Evolutionary conservation across 2,329 filamentous ascomycete genomes (phyloP), one percentile per base, ranked within the genome.

Genomic region (Dothideomycetes sp.): DNA sequence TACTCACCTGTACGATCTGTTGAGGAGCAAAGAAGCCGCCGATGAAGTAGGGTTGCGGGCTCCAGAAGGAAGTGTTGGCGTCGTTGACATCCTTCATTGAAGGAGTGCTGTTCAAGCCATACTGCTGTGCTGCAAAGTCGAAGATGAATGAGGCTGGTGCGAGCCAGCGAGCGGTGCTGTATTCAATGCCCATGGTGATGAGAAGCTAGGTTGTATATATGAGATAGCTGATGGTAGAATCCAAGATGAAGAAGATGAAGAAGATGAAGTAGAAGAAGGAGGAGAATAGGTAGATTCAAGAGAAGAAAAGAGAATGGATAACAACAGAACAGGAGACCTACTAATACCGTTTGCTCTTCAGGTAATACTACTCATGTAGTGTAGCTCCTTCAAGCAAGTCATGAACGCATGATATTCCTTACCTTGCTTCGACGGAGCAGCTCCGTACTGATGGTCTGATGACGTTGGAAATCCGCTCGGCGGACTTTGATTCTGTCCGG

Each of bases 1-100:
- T n/a, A n/a, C n/a, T n/a, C n/a, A n/a, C n/a, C 54, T 78, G 73
- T 53, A 76, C 68, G 4, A 77, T 51, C 52, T 78, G 73, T 53
- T 78, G 73, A 0, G 72, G 72, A 53, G 74, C 74, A 63, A 78
- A 78, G 61, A 78, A 78, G 12, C 60, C 70, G 0, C 61, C 74
- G 45, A 78, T 76, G 57, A 76, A 74, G 51, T 64, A 73, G 1
- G 74, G 73, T 43, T 76, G 69, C 0, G 74, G 74, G 1, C 64
- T 70, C 61, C 72, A 78, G 52, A 76, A 77, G 1, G 71, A 74
- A 5, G 76, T 58, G 51, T 78, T 75, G 22, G 58, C 57, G 49
- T 77, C 68, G 53, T 78, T 73, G 22, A 77, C 62, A 35, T 76
- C 68, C 48, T 75, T 69, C 74, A 78, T 78, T 47, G 70, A 76